Evolutionary conservation across 768 basidiomycete genomes (phyloP).

Genomic region (Boletus reticulatus): DNA sequence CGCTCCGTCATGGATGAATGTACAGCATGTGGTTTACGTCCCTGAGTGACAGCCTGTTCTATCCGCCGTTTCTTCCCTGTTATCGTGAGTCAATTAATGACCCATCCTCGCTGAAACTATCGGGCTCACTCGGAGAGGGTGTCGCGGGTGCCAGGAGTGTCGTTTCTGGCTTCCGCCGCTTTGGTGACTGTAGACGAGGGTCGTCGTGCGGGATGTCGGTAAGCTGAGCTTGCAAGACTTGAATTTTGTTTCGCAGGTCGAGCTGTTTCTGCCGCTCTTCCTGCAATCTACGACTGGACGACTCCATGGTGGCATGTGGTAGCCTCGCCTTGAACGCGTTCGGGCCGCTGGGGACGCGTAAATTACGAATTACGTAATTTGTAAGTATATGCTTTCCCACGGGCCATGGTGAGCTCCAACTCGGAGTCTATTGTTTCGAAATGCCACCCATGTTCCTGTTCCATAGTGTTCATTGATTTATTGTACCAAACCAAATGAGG

Average conservation of each 20-base stretch:
- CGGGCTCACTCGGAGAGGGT: conserved; percentile 65
- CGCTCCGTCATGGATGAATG: conserved; percentile 7
- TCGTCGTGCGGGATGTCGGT: conserved; percentile 30
- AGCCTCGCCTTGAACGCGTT: conserved; percentile 17
- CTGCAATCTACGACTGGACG: conserved; percentile 42
- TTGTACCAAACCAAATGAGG: conserved; percentile 5
- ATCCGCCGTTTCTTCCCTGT: conserved; percentile 46
- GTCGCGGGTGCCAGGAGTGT: conserved; percentile 45
- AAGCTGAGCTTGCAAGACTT: conserved; percentile 54
- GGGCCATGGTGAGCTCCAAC: neutral
- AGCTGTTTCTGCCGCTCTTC: conserved; percentile 43
- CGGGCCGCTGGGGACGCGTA: conserved; percentile 17
- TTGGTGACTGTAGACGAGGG: conserved; percentile 38
- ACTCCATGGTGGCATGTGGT: conserved; percentile 47
- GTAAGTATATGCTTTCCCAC: conserved; percentile 12
- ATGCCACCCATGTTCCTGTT: conserved; percentile 6
- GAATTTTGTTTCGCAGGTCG: conserved; percentile 55
- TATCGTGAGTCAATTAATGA: neutral
- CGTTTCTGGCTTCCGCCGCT: conserved; percentile 43
- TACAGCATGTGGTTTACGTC: conserved; percentile 17
- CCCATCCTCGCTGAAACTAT: neutral
- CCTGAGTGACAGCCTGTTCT: conserved; percentile 25
- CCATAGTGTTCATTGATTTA: neutral
- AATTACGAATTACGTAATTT: conserved; percentile 18
- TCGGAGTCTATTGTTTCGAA: conserved; percentile 8